phyloP scores from a whole-genome alignment of 345 rosid genomes.

The Acer yangbiense region DNA sequence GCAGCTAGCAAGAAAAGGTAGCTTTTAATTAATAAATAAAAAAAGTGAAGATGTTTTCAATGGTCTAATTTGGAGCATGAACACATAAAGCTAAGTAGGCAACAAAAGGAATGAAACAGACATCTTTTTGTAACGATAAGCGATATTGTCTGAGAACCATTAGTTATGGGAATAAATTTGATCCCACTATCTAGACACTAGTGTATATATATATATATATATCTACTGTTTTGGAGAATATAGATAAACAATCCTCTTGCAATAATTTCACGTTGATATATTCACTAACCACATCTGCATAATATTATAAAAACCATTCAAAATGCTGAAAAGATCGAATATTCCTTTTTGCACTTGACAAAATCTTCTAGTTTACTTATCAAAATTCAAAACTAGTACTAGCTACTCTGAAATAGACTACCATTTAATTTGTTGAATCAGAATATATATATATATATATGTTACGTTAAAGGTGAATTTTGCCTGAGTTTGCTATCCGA shows the following conservation, averaged over 20 bases:
- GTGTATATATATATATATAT: no score
- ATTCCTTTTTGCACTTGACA: not conserved
- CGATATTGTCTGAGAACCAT: not conserved
- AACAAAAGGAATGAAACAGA: slow-evolving; percentile 10
- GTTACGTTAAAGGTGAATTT: no score
- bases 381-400: no score
- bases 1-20: no score
- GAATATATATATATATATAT: no score
- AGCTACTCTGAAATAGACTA: not conserved
- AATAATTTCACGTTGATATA: not conserved
- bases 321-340: not conserved
- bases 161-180: not conserved
- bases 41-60: not conserved
- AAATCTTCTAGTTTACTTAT: not conserved
- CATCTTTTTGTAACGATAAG: slow-evolving; percentile 4
- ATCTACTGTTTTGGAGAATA: not conserved
- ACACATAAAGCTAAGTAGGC: not conserved
- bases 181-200: not conserved
- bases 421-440: not conserved
- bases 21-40: no score
- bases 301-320: not conserved
- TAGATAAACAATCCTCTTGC: not conserved
- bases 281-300: not conserved
- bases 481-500: no score
- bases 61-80: not conserved